phyloP scores from a whole-genome alignment of 83 land plant species.

The Picea engelmannii region DNA sequence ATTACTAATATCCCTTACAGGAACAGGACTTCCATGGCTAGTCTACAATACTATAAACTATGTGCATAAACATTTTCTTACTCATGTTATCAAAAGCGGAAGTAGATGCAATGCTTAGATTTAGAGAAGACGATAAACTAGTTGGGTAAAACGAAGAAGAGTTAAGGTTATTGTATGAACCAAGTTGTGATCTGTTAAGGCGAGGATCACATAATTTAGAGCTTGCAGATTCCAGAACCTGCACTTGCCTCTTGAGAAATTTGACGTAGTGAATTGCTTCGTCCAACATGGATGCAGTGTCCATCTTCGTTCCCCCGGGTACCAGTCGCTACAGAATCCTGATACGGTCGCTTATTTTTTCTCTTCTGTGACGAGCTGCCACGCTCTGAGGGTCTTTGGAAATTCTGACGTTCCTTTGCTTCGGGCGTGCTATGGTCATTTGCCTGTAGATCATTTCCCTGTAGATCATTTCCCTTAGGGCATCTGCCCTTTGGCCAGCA shows the following conservation, averaged over 20 bases:
- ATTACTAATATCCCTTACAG: too few species aligned
- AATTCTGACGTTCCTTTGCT: constrained; percentile 36
- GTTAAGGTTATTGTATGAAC: neutral
- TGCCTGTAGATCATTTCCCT: neutral
- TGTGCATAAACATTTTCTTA: too few species aligned
- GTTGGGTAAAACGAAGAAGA: neutral
- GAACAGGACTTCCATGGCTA: too few species aligned
- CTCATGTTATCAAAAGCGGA: neutral
- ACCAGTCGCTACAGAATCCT: constrained; percentile 35
- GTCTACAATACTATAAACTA: too few species aligned
- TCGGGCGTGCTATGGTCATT: constrained; percentile 27
- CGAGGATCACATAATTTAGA: constrained; percentile 1
- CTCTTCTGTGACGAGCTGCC: constrained; percentile 37
- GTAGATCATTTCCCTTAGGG: constrained; percentile 50
- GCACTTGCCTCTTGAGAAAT: constrained; percentile 28
- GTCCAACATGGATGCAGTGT: constrained; percentile 41
- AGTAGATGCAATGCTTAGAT: neutral
- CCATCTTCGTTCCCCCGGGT: constrained; percentile 45
- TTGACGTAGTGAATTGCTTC: constrained; percentile 39
- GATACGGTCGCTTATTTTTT: constrained; percentile 33
- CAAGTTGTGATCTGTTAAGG: neutral
- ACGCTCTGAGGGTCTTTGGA: constrained; percentile 50
- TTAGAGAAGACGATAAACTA: neutral
- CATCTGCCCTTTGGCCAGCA: neutral
- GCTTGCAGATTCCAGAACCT: constrained; percentile 12